phyloP scores from a whole-genome alignment of 129 eudicot species.

The Artemisia annua region DNA sequence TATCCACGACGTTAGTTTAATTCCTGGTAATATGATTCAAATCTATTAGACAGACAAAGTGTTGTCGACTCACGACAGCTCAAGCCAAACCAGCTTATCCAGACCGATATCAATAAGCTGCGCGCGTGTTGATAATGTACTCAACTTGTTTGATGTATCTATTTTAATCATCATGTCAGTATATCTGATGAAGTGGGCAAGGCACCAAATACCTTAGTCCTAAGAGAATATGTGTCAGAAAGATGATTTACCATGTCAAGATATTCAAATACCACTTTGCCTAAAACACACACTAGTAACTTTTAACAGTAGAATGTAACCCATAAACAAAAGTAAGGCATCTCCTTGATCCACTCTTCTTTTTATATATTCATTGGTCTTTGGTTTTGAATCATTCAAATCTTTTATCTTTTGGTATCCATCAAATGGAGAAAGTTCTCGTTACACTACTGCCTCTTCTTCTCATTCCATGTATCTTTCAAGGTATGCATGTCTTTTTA shows the following conservation, averaged over 20 bases:
- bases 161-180: no score
- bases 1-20: no score
- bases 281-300: slow-evolving; percentile 44
- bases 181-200: slow-evolving; percentile 24
- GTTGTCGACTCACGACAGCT: no score
- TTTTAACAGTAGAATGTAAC: slow-evolving; percentile 18
- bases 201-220: slow-evolving; percentile 10
- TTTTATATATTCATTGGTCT: slow-evolving; percentile 14
- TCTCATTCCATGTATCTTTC: slow-evolving; percentile 31
- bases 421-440: slow-evolving; percentile 33
- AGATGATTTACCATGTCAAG: slow-evolving; percentile 12
- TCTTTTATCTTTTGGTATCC: not conserved
- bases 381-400: slow-evolving; percentile 18
- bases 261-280: slow-evolving; percentile 40
- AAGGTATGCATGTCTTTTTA: slow-evolving; percentile 39
- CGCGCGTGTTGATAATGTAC: no score
- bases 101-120: no score
- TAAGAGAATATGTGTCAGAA: slow-evolving; percentile 22
- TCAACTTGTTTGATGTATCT: no score
- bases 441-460: slow-evolving; percentile 25
- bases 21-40: no score
- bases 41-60: no score
- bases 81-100: no score
- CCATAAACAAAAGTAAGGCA: slow-evolving; percentile 58
- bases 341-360: slow-evolving; percentile 46